Evolutionary conservation across 1,284 basidiomycete species (phyloP), one percentile per base, ranked within the genome.

Genomic region (Rhodotorula sp.): DNA sequence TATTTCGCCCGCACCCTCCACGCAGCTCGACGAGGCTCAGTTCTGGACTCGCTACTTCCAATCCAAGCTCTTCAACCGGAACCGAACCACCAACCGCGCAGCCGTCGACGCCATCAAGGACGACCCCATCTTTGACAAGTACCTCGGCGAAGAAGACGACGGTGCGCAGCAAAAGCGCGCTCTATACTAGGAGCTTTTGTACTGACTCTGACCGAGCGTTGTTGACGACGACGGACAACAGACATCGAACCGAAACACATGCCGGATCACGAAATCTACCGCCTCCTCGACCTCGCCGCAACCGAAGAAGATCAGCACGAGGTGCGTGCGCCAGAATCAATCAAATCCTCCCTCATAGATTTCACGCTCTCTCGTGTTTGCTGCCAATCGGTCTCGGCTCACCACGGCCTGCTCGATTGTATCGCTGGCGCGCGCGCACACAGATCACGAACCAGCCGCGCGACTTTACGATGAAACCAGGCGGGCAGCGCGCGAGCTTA

Each of bases 31-130:
- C 43, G 67, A 73, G 65, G 56, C 64, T 8, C 26, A 47, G 73
- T 99, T 99, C 80, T 99, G 97, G 97, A 90, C 88, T 76, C 87
- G 96, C 51, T 99, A 98, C 83, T 98, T 99, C 80, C 90, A 92
- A 77, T 95, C 92, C 16, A 93, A 91, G 79, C 85, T 99, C 15
- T 98, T 97, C 85, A 92, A 97, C 79, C 89, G 91, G 3, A 92
- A 98, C 81, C 88, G 93, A 51, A 95, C 96, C 2, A 94, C 91
- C 90, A 21, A 85, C 89, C 14, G 90, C 93, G 78, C 75, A 5
- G 72, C 77, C n/a, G 72, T 73, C 48, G 89, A 92, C 79, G 89
- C 92, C 21, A 89, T 93, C 65, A 91, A 91, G 80, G 91, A 92
- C 69, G 97, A 99, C 80, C 87, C 90, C 0, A 93, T 99, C 72